phyloP scores from a whole-genome alignment of 108 stramenopile species.

The Nitzschia palea region DNA sequence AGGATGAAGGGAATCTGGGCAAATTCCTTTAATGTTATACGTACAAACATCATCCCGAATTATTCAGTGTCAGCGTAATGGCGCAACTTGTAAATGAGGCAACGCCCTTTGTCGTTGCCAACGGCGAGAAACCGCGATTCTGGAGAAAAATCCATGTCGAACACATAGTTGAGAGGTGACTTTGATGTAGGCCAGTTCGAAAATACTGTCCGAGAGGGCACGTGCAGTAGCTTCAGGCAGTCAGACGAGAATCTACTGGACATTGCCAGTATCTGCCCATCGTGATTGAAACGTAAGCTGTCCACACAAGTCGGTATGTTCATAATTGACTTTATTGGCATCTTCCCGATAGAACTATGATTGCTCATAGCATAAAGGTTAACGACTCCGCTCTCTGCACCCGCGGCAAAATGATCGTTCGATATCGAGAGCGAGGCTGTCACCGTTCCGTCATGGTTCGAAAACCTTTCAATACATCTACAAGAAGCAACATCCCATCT shows the following conservation, averaged over 20 bases:
- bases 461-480: conserved; percentile 82
- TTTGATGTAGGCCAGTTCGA: conserved; percentile 97
- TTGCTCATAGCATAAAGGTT: conserved; percentile 70
- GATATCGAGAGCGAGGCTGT: conserved; percentile 78
- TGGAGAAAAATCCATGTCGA: conserved; percentile 93
- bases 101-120: conserved; percentile 96
- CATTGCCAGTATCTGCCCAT: conserved; percentile 93
- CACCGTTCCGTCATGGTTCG: conserved; percentile 90
- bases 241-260: conserved; percentile 84
- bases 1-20: no score
- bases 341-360: neutral
- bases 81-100: conserved; percentile 85
- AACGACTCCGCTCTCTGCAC: conserved; percentile 94
- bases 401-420: conserved; percentile 74
- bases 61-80: no score
- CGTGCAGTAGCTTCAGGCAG: conserved; percentile 87
- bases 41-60: no score
- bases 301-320: conserved; percentile 89
- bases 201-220: conserved; percentile 90
- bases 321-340: conserved; percentile 92
- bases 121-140: conserved; percentile 81
- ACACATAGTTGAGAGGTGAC: conserved; percentile 94
- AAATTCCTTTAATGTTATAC: no score
- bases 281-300: conserved; percentile 77
- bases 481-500: conserved; percentile 85